Conservation (phyloP, 1,284 basidiomycete species). For the Singerocomus rubriflavus region DNA sequence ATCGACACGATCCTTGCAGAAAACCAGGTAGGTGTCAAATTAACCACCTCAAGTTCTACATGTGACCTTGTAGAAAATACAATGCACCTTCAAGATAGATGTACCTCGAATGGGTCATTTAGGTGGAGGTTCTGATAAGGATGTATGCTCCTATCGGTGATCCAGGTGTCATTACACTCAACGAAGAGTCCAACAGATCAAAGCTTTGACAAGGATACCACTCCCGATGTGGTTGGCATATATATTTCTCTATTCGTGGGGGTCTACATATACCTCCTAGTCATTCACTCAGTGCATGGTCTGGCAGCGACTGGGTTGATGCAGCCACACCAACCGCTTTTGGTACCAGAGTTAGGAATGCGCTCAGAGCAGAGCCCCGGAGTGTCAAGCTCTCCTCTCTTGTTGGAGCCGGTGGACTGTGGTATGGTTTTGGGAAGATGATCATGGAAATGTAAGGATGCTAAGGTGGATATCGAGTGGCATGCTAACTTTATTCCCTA, state of each 20-base stretch:
- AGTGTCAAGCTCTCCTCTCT: slow-evolving; percentile 77
- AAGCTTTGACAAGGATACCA: slow-evolving; percentile 67
- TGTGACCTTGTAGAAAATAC: slow-evolving; percentile 65
- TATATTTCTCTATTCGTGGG: slow-evolving; percentile 76
- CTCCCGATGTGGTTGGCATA: slow-evolving; percentile 87
- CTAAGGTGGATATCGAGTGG: slow-evolving; percentile 23
- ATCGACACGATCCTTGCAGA: slow-evolving; percentile 86
- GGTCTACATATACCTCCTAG: slow-evolving; percentile 23
- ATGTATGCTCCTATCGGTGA: slow-evolving; percentile 48
- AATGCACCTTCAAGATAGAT: slow-evolving; percentile 84
- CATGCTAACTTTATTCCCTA: slow-evolving; percentile 29
- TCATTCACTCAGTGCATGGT: slow-evolving; percentile 4
- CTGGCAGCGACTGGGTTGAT: slow-evolving; percentile 71
- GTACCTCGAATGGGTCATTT: slow-evolving; percentile 87
- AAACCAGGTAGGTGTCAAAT: slow-evolving; percentile 63
- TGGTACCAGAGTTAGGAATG: slow-evolving; percentile 71
- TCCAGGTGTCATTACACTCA: slow-evolving; percentile 10
- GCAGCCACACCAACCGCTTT: slow-evolving; percentile 80
- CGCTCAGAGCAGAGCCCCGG: slow-evolving; percentile 78
- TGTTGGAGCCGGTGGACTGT: slow-evolving; percentile 82
- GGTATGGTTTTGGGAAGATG: slow-evolving; percentile 86
- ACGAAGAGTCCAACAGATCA: slow-evolving; percentile 45
- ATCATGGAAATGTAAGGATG: slow-evolving; percentile 69
- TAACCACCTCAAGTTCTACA: neutral
- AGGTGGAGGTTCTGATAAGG: slow-evolving; percentile 76